Percentiles rank a stretch among this genome's conserved stretches.
These are phyloP conservation scores for Ramularia endophylla DNA, from an alignment of 2,329 filamentous ascomycete species.

Conservation along the genomic window DNA sequence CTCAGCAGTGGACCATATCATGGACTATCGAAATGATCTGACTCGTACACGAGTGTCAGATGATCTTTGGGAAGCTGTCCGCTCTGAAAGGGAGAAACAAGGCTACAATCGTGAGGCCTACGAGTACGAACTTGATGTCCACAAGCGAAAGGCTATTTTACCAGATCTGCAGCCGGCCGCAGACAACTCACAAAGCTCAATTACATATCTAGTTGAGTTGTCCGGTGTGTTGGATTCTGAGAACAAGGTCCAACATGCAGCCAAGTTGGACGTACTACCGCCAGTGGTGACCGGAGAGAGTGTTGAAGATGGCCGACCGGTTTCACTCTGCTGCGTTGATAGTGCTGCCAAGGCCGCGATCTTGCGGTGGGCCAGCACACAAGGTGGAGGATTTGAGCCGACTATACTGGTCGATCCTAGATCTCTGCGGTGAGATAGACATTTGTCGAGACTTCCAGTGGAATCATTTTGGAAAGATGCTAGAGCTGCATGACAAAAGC, in stretches of 20 bases:
- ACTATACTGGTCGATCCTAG: conserved; percentile 22
- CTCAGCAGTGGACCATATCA: conserved; percentile 31
- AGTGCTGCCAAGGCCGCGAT: conserved; percentile 20
- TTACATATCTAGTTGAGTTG: conserved; percentile 29
- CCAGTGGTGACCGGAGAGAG: conserved; percentile 20
- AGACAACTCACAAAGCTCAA: conserved; percentile 7
- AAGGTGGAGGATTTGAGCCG: conserved; percentile 22
- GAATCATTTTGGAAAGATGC: too few species aligned
- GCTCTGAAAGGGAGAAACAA: conserved; percentile 25
- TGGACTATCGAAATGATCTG: conserved; percentile 30
- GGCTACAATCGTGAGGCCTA: conserved; percentile 38
- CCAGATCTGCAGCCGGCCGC: conserved; percentile 15
- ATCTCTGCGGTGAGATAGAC: conserved; percentile 13
- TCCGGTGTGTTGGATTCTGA: conserved; percentile 22
- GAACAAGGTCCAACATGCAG: conserved; percentile 25
- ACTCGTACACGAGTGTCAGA: conserved; percentile 31
- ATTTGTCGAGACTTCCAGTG: too few species aligned
- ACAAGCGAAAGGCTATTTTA: conserved; percentile 23
- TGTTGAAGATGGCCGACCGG: conserved; percentile 20
- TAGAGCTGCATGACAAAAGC: too few species aligned
- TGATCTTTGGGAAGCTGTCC: conserved; percentile 32
- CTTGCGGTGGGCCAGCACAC: conserved; percentile 17
- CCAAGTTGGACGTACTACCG: conserved; percentile 22
- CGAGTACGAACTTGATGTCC: conserved; percentile 32
- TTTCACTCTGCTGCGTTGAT: conserved; percentile 28